Evolutionary conservation across 257 asterid species (phyloP), one percentile per base, ranked within the genome.

Genomic region (Fraxinus anomala): DNA sequence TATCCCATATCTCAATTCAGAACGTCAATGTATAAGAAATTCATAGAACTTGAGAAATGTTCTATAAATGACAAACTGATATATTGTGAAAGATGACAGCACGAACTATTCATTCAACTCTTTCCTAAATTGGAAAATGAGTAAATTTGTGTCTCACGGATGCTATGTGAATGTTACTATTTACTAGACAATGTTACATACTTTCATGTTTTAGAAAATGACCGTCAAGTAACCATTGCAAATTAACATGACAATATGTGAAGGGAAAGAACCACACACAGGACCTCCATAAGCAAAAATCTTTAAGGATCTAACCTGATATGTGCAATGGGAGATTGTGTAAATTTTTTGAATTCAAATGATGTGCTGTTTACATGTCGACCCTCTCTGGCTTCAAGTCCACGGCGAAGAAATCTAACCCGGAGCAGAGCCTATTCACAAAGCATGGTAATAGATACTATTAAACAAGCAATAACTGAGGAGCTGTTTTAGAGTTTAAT

Each of bases 371-470:
- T 85, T 9, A 80, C 23, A 33, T 51, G 80, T 33, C 79, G 79
- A 24, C 34, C 79, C 47, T 82, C 90, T 80, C 82, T 70, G 63
- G 73, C 75, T 82, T 89, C 97, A 49, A 88, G 76, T 76, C 91
- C 89, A 70, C 80, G 89, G 30, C 90, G 96, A 24, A 94, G 79
- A 73, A 91, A 86, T 82, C 80, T 87, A 74, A 90, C 73, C 68
- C 92, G 89, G 74, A 94, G 92, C 89, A 88, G 49, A 16, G 97
- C 93, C 97, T 94, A 75, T 61, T 36, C 5, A 75, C 1, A 40
- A 67, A 81, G 40, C 63, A 76, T 67, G 24, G 1, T 30, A 74
- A 74, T 59, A 59, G 28, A 59, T 59, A 21, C 30, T 59, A 59
- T 24, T 78, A 78, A 56, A 71, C 28, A 28, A 76, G 5, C 33